phyloP scores from a whole-genome alignment of 179 eudicot species.

The Gypsophila paniculata region DNA sequence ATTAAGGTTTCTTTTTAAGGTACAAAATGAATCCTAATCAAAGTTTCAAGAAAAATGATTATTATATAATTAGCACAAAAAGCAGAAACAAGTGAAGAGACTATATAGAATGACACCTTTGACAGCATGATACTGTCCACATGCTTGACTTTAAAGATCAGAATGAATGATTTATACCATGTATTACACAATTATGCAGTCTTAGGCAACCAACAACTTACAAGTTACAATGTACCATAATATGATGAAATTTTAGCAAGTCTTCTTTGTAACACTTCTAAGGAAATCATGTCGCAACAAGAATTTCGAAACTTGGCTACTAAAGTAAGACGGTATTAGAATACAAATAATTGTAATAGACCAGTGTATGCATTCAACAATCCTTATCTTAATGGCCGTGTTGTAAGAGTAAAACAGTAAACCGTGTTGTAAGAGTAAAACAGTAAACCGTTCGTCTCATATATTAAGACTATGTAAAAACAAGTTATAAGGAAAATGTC shows the following conservation, averaged over 20 bases:
- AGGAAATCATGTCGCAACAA: neutral
- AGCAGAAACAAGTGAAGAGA: conserved; percentile 5
- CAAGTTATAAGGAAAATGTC: no score
- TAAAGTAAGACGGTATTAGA: neutral
- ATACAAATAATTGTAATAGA: neutral
- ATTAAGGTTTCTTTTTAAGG: neutral
- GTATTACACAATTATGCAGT: neutral
- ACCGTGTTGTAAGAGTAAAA: no score
- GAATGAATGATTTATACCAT: conserved; percentile 6
- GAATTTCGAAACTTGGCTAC: neutral
- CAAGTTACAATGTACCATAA: neutral
- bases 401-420: no score
- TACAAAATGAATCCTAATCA: neutral
- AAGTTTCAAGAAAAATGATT: neutral
- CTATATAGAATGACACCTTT: neutral
- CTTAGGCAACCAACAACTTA: neutral
- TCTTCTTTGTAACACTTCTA: conserved; percentile 2
- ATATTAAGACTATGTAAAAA: no score
- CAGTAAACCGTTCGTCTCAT: no score
- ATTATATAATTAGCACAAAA: neutral
- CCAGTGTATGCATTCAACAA: no score
- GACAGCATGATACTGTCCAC: neutral
- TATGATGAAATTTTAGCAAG: neutral
- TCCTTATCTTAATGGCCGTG: no score
- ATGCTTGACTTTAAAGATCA: conserved; percentile 18